Percentiles rank a stretch among this genome's conserved stretches.
These are phyloP conservation scores for Penicillium expansum DNA, from an alignment of 2,329 filamentous ascomycete genomes.

Conservation along the genomic window DNA sequence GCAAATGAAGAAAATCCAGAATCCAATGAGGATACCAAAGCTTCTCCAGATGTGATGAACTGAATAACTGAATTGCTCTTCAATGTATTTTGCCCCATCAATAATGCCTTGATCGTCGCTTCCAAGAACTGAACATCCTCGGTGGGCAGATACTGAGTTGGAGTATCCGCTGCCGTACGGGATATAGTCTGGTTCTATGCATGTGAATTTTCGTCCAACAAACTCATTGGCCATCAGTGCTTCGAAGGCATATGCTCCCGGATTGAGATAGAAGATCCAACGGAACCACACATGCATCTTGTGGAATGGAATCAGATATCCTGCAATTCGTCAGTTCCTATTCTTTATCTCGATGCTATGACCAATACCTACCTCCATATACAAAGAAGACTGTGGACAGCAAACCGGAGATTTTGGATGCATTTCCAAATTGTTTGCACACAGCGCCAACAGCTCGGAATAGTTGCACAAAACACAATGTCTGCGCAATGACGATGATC, in stretches of 20 bases:
- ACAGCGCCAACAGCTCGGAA: slow-evolving; percentile 50
- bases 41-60: slow-evolving; percentile 63
- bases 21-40: slow-evolving; percentile 71
- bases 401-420: slow-evolving; percentile 46
- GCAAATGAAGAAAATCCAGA: slow-evolving; percentile 72
- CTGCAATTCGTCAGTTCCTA: slow-evolving; percentile 22
- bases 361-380: slow-evolving; percentile 42
- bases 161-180: slow-evolving; percentile 46
- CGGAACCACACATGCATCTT: slow-evolving; percentile 62
- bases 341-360: too few relatives aligned
- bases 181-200: slow-evolving; percentile 50
- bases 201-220: slow-evolving; percentile 53
- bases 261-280: slow-evolving; percentile 63
- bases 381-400: slow-evolving; percentile 49
- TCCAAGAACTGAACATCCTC: slow-evolving; percentile 34
- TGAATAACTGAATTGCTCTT: slow-evolving; percentile 53
- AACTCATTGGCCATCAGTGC: slow-evolving; percentile 69
- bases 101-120: slow-evolving; percentile 38
- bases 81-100: slow-evolving; percentile 54
- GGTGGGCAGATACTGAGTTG: slow-evolving; percentile 17
- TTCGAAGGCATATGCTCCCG: slow-evolving; percentile 66
- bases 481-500: slow-evolving; percentile 52
- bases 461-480: slow-evolving; percentile 52
- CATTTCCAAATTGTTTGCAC: slow-evolving; percentile 47
- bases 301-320: slow-evolving; percentile 60